Conservation (phyloP, 2,329 filamentous ascomycete genomes). For the Paecilomyces variotii region DNA sequence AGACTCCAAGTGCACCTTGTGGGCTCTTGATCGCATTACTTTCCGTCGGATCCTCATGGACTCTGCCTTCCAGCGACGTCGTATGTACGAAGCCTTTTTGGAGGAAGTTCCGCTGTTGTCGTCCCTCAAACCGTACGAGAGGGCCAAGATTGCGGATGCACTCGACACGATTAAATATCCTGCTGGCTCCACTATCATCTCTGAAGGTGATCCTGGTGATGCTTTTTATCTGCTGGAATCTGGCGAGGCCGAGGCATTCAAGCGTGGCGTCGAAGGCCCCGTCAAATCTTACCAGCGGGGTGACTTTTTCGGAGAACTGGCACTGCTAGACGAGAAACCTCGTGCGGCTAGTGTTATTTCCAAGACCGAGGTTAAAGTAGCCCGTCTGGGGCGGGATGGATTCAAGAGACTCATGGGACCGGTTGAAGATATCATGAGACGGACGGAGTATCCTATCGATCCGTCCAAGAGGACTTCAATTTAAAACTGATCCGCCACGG, state of each 20-base stretch:
- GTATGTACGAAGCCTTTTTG: constrained; percentile 95
- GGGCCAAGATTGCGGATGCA: constrained; percentile 94
- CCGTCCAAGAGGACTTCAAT: constrained; percentile 4
- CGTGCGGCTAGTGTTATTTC: constrained; percentile 83
- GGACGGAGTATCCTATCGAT: constrained; percentile 41
- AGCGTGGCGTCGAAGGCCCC: constrained; percentile 59
- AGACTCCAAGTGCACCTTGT: constrained; percentile 70
- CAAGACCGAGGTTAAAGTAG: constrained; percentile 83
- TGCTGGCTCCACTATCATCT: constrained; percentile 74
- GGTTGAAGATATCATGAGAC: constrained; percentile 88
- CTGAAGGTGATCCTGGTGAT: constrained; percentile 82
- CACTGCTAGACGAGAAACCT: constrained; percentile 85
- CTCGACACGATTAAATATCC: constrained; percentile 84
- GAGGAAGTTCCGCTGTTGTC: constrained; percentile 84
- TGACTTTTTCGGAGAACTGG: constrained; percentile 95
- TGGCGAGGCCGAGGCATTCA: constrained; percentile 81
- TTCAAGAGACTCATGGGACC: constrained; percentile 90
- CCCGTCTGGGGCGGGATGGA: constrained; percentile 82
- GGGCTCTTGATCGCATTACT: constrained; percentile 90
- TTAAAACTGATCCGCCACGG: background rate
- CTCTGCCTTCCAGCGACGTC: constrained; percentile 87
- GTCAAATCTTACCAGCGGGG: constrained; percentile 82
- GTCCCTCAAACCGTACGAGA: constrained; percentile 80
- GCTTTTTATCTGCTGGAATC: constrained; percentile 86
- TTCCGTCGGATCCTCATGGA: constrained; percentile 99